Conservation (phyloP, 306 rosid species). For the cucumber (Cucumis sativus) region Cucumber_9930_V3 NC_026661.2:19971001-19971500, state of each 20-base stretch:
- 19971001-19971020: slow-evolving; percentile 12
- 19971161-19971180: too few relatives aligned
- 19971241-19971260: too few relatives aligned
- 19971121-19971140: slow-evolving; percentile 83
- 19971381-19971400: slow-evolving; percentile 53
- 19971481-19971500: too few relatives aligned
- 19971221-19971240: too few relatives aligned
- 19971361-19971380: slow-evolving; percentile 58
- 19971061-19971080: slow-evolving; percentile 79
- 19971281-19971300: too few relatives aligned
- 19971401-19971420: neutral
- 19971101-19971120: slow-evolving; percentile 86
- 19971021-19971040: slow-evolving; percentile 23
- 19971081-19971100: slow-evolving; percentile 79
- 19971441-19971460: too few relatives aligned
- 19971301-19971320: too few relatives aligned
- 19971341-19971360: slow-evolving; percentile 71
- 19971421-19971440: neutral
- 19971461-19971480: too few relatives aligned
- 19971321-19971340: slow-evolving; percentile 32
- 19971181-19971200: too few relatives aligned
- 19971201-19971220: too few relatives aligned
- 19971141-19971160: too few relatives aligned
- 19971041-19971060: slow-evolving; percentile 81
- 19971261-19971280: too few relatives aligned